A percentile compares a stretch with the other conserved stretches of the same genome.
These are phyloP conservation scores for Cajanus cajan DNA, from an alignment of 306 rosid genomes.

Conservation along the genomic window DNA sequence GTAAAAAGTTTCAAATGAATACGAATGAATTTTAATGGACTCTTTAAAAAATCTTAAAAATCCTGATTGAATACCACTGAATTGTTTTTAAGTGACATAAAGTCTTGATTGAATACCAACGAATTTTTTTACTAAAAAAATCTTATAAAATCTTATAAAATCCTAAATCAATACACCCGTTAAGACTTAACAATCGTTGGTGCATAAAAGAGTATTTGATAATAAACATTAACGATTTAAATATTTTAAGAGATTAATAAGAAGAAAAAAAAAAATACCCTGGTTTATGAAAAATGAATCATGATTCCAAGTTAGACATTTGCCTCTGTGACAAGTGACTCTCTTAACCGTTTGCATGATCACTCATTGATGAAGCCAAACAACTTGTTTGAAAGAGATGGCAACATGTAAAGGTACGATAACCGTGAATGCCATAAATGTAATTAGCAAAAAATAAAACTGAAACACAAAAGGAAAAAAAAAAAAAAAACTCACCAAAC, in stretches of 20 bases:
- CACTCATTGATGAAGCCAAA: constrained; percentile 39
- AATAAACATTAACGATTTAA: background rate
- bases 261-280: too few species aligned
- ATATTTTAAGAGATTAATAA: background rate
- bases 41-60: too few species aligned
- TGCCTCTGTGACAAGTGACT: background rate
- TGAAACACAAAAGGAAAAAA: background rate
- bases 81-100: too few species aligned
- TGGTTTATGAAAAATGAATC: background rate
- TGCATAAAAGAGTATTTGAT: too few species aligned
- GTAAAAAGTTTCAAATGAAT: too few species aligned
- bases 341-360: constrained; percentile 32
- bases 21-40: too few species aligned
- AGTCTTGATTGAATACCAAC: too few species aligned
- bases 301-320: constrained; percentile 8
- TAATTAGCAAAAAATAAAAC: background rate
- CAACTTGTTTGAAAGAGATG: constrained; percentile 28
- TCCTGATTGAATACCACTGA: too few species aligned
- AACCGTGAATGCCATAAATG: constrained; percentile 60
- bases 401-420: constrained; percentile 29
- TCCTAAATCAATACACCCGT: too few species aligned
- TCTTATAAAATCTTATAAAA: too few species aligned
- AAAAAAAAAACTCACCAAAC: background rate
- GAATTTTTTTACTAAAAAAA: too few species aligned
- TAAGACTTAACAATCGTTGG: too few species aligned